Evolutionary conservation across 2,329 filamentous ascomycete species (phyloP).

Genomic region (Cladophialophora immunda): DNA sequence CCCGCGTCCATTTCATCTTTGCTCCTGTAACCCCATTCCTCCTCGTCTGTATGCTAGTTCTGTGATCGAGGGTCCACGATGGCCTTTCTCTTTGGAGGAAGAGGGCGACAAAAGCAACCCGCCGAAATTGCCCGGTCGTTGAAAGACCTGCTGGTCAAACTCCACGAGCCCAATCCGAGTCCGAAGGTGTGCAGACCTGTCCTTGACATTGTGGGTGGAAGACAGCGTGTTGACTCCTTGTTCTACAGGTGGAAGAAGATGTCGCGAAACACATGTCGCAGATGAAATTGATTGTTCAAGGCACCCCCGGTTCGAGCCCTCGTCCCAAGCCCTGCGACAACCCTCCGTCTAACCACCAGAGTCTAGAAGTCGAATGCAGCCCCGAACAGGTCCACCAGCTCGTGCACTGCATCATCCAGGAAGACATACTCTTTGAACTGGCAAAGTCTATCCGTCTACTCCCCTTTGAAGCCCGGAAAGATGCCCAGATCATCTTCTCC

Average conservation of each 20-base stretch:
- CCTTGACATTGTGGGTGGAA: constrained; percentile 14
- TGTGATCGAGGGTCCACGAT: constrained; percentile 53
- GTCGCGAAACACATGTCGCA: constrained; percentile 79
- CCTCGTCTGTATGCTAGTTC: constrained; percentile 9
- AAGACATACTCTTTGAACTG: constrained; percentile 86
- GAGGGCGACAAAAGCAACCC: constrained; percentile 68
- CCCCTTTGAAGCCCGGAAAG: constrained; percentile 95
- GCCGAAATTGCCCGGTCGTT: constrained; percentile 69
- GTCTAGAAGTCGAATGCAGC: constrained; percentile 79
- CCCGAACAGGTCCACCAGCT: constrained; percentile 89
- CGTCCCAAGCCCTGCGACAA: constrained; percentile 16
- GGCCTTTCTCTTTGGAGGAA: constrained; percentile 72
- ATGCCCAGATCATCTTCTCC: constrained; percentile 94
- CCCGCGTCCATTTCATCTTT: not conserved
- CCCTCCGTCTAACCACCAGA: constrained; percentile 24
- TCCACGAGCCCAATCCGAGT: constrained; percentile 66
- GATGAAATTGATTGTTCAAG: constrained; percentile 93
- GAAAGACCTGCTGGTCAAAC: constrained; percentile 69
- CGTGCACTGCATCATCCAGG: constrained; percentile 82
- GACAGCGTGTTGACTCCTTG: constrained; percentile 16
- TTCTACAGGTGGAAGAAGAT: constrained; percentile 34
- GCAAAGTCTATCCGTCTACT: constrained; percentile 83
- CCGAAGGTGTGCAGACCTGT: constrained; percentile 59
- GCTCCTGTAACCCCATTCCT: not conserved
- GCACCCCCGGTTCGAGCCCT: constrained; percentile 77